phyloP scores from a whole-genome alignment of 1,139 yeast genomes.

The Saccharomyces hybrid region DNA sequence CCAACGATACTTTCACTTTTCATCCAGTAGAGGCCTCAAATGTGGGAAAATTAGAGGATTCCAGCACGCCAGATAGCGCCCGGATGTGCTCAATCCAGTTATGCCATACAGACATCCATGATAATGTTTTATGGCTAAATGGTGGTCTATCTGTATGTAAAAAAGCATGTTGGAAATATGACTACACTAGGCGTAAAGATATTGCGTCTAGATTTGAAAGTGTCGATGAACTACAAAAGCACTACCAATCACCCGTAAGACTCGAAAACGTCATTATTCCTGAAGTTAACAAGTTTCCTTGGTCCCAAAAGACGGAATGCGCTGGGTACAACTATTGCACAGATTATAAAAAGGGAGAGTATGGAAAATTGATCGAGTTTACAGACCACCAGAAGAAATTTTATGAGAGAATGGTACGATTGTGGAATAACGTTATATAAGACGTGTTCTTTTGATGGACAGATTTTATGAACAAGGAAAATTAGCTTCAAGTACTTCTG shows the following conservation, averaged over 20 bases:
- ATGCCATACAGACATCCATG: constrained; percentile 3
- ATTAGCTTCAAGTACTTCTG: too few species aligned
- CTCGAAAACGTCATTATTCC: not conserved
- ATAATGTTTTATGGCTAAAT: constrained; percentile 7
- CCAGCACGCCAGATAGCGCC: not conserved
- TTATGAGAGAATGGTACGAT: not conserved
- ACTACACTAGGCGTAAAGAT: constrained; percentile 1
- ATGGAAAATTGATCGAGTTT: not conserved
- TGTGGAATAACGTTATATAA: not conserved
- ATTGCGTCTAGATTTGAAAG: not conserved
- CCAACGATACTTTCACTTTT: constrained; percentile 4
- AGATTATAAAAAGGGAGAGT: not conserved
- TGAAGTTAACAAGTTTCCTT: not conserved
- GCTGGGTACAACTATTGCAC: not conserved
- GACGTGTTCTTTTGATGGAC: not conserved
- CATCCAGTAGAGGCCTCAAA: constrained; percentile 6
- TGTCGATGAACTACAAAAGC: not conserved
- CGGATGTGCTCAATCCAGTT: constrained; percentile 9
- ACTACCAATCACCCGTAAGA: not conserved
- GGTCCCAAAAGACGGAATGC: not conserved
- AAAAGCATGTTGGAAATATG: constrained; percentile 4
- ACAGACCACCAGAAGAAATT: not conserved
- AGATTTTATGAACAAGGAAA: too few species aligned
- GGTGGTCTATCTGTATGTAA: constrained; percentile 10
- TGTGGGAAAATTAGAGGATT: constrained; percentile 3